Conservation (phyloP, 306 rosid species). For the Gastrolobium bilobum region DNA sequence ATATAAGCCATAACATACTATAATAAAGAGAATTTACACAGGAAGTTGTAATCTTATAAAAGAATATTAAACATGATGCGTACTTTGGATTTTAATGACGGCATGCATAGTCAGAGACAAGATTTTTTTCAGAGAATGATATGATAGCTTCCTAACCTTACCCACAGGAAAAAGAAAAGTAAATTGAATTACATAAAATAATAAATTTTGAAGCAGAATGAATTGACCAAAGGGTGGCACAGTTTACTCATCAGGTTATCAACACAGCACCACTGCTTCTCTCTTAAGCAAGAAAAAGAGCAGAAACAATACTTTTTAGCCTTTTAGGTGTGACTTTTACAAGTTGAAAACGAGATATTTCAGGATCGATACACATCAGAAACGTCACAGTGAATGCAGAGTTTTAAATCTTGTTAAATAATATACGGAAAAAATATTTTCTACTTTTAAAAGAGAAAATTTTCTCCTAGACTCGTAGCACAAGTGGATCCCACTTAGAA, state of each 20-base stretch:
- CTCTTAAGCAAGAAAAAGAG: neutral
- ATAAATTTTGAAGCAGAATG: slow-evolving; percentile 29
- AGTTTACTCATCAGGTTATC: slow-evolving; percentile 17
- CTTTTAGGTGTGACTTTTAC: neutral
- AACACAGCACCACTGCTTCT: neutral
- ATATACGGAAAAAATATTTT: no score
- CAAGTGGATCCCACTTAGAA: no score
- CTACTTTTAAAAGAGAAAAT: no score
- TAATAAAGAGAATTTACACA: neutral
- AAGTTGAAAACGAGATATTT: slow-evolving; percentile 44
- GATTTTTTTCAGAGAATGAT: slow-evolving; percentile 2
- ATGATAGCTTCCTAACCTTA: neutral
- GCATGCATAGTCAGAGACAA: slow-evolving; percentile 19
- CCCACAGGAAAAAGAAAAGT: neutral
- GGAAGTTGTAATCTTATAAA: neutral
- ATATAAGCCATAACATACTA: neutral
- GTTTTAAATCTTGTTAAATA: neutral
- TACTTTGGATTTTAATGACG: slow-evolving; percentile 9
- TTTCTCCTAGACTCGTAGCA: no score
- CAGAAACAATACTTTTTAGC: neutral
- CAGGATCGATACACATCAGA: slow-evolving; percentile 41
- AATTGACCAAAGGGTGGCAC: slow-evolving; percentile 14
- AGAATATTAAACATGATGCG: neutral
- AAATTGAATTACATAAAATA: neutral
- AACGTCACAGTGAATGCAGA: slow-evolving; percentile 38